phyloP scores from a whole-genome alignment of 2,329 filamentous ascomycete genomes.

The Sphaceloma murrayae region DNA sequence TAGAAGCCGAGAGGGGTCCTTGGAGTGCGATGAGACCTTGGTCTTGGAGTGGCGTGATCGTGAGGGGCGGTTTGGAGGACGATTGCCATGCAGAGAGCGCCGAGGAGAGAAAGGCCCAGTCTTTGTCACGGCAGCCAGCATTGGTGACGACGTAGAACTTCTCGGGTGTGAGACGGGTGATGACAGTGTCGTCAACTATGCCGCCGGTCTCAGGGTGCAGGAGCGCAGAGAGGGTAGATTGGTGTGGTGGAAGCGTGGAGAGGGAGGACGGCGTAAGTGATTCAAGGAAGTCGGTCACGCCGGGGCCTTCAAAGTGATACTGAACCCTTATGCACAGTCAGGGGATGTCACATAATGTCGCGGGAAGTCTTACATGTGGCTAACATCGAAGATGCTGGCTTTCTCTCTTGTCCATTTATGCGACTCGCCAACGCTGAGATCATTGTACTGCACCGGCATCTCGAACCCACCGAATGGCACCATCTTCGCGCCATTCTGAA shows the following conservation, averaged over 20 bases:
- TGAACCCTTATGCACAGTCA: conserved; percentile 48
- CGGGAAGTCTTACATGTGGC: conserved; percentile 63
- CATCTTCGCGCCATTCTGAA: conserved; percentile 77
- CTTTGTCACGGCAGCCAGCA: conserved; percentile 82
- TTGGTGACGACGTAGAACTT: conserved; percentile 90
- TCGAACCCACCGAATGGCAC: conserved; percentile 89
- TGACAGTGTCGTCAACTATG: conserved; percentile 89
- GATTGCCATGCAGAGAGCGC: conserved; percentile 56
- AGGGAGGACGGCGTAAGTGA: conserved; percentile 71
- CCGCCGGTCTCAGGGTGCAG: conserved; percentile 73
- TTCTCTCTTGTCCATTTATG: conserved; percentile 83
- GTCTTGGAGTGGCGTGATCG: conserved; percentile 41
- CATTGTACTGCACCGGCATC: conserved; percentile 86
- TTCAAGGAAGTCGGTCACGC: conserved; percentile 72
- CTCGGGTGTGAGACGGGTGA: conserved; percentile 66
- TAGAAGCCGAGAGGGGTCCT: conserved; percentile 63
- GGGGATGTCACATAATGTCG: not conserved
- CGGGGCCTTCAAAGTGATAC: conserved; percentile 72
- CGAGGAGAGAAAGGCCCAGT: conserved; percentile 63
- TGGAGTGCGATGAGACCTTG: conserved; percentile 82
- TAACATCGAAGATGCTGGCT: conserved; percentile 89
- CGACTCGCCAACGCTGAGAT: conserved; percentile 68
- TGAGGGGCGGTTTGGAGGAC: conserved; percentile 30
- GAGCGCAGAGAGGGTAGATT: conserved; percentile 75
- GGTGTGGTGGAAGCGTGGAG: conserved; percentile 52